phyloP scores from a whole-genome alignment of 768 basidiomycete genomes.

The Hygrophorus russula region DNA sequence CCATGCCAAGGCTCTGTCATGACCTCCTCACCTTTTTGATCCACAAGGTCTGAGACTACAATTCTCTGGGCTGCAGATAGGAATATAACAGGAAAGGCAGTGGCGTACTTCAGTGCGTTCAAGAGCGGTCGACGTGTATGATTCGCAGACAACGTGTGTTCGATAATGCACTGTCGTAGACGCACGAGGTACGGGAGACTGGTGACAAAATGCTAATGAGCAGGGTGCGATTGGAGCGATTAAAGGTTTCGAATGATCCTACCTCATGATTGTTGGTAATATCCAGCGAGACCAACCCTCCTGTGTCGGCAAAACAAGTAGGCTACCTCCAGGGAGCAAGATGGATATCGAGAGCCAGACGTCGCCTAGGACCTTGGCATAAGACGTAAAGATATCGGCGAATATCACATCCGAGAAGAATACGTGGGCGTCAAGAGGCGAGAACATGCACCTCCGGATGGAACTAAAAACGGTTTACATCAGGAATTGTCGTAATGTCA shows the following conservation, averaged over 20 bases:
- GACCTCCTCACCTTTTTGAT: conserved; percentile 32
- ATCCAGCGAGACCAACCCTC: conserved; percentile 65
- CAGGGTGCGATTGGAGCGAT: not conserved
- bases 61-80: conserved; percentile 84
- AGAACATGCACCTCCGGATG: conserved; percentile 62
- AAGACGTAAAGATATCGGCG: conserved; percentile 93
- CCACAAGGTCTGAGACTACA: conserved; percentile 48
- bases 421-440: conserved; percentile 47
- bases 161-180: conserved; percentile 87
- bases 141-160: conserved; percentile 57
- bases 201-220: conserved; percentile 9
- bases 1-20: conserved; percentile 51
- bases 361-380: conserved; percentile 93
- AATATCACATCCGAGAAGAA: conserved; percentile 89
- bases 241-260: conserved; percentile 10
- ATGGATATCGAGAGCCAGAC: conserved; percentile 82
- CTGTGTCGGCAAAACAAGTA: conserved; percentile 50
- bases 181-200: conserved; percentile 88
- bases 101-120: conserved; percentile 94
- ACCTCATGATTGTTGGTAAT: conserved; percentile 84
- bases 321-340: conserved; percentile 75
- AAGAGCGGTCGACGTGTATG: conserved; percentile 62
- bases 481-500: conserved; percentile 1
- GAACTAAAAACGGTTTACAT: conserved; percentile 33
- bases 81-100: conserved; percentile 92